A percentile compares a stretch with the other conserved stretches of the same genome.
These are phyloP conservation scores for Geoglossum cookeanum DNA, from an alignment of 2,329 filamentous ascomycete species.

Conservation along the genomic window DNA sequence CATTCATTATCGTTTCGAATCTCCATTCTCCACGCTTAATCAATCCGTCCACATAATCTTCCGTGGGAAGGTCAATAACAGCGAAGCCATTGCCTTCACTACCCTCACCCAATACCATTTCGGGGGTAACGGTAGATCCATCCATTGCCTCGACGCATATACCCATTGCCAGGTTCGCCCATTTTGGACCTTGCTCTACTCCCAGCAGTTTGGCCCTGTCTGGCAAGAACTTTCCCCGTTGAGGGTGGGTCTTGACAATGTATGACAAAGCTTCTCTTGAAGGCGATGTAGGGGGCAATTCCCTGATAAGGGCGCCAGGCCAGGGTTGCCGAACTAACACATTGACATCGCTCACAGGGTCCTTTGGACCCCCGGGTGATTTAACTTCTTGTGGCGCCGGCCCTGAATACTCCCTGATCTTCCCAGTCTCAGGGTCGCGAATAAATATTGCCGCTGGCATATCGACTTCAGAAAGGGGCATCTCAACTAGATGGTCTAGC, in stretches of 20 bases:
- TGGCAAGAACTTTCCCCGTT: slow-evolving; percentile 64
- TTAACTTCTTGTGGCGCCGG: slow-evolving; percentile 32
- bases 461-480: slow-evolving; percentile 43
- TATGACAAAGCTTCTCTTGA: slow-evolving; percentile 61
- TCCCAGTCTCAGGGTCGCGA: slow-evolving; percentile 38
- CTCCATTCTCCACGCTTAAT: slow-evolving; percentile 55
- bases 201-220: slow-evolving; percentile 44
- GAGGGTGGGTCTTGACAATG: slow-evolving; percentile 56
- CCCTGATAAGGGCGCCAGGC: slow-evolving; percentile 47
- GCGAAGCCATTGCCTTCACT: slow-evolving; percentile 55
- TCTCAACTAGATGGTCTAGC: slow-evolving; percentile 49
- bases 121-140: slow-evolving; percentile 55
- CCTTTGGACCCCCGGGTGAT: slow-evolving; percentile 17
- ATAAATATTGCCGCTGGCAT: slow-evolving; percentile 54
- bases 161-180: slow-evolving; percentile 40
- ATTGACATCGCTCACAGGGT: slow-evolving; percentile 39
- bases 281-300: slow-evolving; percentile 49
- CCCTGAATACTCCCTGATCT: slow-evolving; percentile 50
- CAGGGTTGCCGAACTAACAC: slow-evolving; percentile 57
- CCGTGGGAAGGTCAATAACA: slow-evolving; percentile 58
- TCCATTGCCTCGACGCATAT: slow-evolving; percentile 41
- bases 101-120: slow-evolving; percentile 61
- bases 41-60: slow-evolving; percentile 50
- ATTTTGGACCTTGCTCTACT: slow-evolving; percentile 40
- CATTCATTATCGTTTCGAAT: slow-evolving; percentile 41